Evolutionary conservation across 805 yeast species (phyloP), one percentile per base, ranked within the genome.

Genomic region (Candida vaughaniae): DNA sequence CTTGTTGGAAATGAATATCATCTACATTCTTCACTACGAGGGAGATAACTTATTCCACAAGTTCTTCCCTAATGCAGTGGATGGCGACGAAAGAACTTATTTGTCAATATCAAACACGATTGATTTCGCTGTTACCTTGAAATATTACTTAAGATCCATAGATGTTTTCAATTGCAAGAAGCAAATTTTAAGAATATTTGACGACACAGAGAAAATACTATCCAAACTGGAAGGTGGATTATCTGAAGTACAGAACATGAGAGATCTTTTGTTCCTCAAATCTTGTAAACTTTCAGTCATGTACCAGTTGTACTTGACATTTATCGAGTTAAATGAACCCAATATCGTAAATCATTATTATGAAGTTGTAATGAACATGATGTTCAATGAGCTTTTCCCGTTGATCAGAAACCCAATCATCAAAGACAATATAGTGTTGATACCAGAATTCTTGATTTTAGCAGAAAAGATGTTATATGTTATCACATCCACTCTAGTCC

Each of bases 81-180:
- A 10, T 20, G 6, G 9, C 23, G 23, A 20, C 10, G 23, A 20
- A 20, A 20, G 23, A 20, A 20, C 23, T 20, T 20, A 20, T 10
- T 20, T 20, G 23, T 6, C 9, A 20, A 7, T 7, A 7, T 7
- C 23, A 20, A 20, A 6, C 10, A 20, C 10, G 23, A 20, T 20
- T 20, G 16, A 9, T 9, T 28, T 33, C 14, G 16, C 26, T 11
- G 31, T 27, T 10, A 28, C 25, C 10, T 18, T 33, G 16, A 35
- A 29, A 22, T n/a, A 28, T 22, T 6, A 22, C 3, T n/a, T 35
- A 7, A n/a, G 6, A 15, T n/a, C 22, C 16, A 9, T 35, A 3
- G 38, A 35, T 28, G 16, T 35, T 5, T 35, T 16, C 18, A 28
- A 35, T 17, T 35, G 38, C n/a, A 28, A 22, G 22, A 31, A 16